A percentile compares a stretch with the other conserved stretches of the same genome.
Evolutionary conservation across 2,329 filamentous ascomycete genomes (phyloP).

Genomic region (Pyrenochaeta sp.): DNA sequence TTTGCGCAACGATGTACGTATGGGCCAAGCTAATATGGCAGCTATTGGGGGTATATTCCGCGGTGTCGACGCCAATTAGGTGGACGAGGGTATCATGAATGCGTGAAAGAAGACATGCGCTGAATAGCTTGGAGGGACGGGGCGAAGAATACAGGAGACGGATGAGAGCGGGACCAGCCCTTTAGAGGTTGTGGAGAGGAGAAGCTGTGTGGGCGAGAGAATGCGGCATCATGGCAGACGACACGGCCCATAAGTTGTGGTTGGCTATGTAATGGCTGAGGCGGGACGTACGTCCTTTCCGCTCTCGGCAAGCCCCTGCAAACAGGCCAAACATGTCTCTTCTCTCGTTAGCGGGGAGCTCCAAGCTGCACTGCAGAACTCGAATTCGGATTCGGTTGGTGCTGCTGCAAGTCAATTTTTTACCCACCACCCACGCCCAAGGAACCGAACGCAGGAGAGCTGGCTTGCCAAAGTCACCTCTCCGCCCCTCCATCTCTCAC

Average conservation of each 20-base stretch:
- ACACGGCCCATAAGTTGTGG: conserved; percentile 5
- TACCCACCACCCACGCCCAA: conserved; percentile 24
- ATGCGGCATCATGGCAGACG: conserved; percentile 9
- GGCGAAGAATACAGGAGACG: conserved; percentile 14
- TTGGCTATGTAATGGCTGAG: conserved; percentile 7
- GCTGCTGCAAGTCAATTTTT: conserved; percentile 12
- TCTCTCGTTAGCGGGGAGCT: conserved; percentile 14
- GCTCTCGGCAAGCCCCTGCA: conserved; percentile 12
- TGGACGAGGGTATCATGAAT: conserved; percentile 23
- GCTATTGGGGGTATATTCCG: conserved; percentile 13
- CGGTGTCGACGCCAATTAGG: conserved; percentile 11
- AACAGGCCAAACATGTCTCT: conserved; percentile 10
- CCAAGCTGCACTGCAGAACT: conserved; percentile 17
- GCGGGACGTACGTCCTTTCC: conserved; percentile 18
- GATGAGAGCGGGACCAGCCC: conserved; percentile 30
- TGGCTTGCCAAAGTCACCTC: conserved; percentile 43
- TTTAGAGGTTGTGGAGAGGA: conserved; percentile 17
- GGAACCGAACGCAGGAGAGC: conserved; percentile 28
- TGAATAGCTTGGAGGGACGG: conserved; percentile 5
- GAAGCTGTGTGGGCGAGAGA: conserved; percentile 7
- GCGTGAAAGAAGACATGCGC: conserved; percentile 11
- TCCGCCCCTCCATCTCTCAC: conserved; percentile 37
- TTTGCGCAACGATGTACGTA: conserved; percentile 12
- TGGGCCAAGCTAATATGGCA: conserved; percentile 9
- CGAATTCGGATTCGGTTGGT: conserved; percentile 15